Base-by-base conservation (phyloP, 257 asterid genomes). In the Gentiana straminea region DNA sequence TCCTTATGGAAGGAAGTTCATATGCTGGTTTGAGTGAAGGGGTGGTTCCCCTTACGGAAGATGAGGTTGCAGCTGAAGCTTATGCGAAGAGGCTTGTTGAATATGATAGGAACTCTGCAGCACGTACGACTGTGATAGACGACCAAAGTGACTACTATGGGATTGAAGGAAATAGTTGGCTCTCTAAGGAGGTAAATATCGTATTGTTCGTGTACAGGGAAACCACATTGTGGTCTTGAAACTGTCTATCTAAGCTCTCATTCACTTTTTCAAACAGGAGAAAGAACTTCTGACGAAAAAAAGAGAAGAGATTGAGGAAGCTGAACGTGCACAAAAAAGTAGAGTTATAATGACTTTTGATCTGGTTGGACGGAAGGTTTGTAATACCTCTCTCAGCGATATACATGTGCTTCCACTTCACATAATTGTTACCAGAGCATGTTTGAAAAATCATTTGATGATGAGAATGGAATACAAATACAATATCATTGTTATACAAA, bases 121-220 rank as follows among this genome's bases (percentile, higher is more conserved):
- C 98, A 51, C 97, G 97, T 65, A 91, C 98, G 9, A 84, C 87
- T 1, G 97, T 91, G 64, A 84, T 91, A 47, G 98, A 91, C 56
- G 97, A 91, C 80, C 98, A 91, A 70, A 85, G 97, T 74, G 98
- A 91, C 70, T 91, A 91, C 77, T 91, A 87, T 56, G 88, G 83
- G 75, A 73, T 85, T 64, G 97, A 91, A 65, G 86, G 82, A 44
- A 85, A 79, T 64, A 78, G 57, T 60, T 91, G 98, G 98, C 79
- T 91, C 39, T 91, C 98, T 8, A 74, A 43, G 64, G 98, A 86
- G 92, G 98, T 86, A 15, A 35, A 9, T 5, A 7, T 2, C 8
- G 2, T 41, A 41, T 4, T 41, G 9, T 39, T 41, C 10, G 9
- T 41, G 9, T 5, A 41, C 2, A 41, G 46, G 9, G 46, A 1